Base-by-base conservation (phyloP, 1,139 yeast species). In the Taphrina wiesneri region DNA sequence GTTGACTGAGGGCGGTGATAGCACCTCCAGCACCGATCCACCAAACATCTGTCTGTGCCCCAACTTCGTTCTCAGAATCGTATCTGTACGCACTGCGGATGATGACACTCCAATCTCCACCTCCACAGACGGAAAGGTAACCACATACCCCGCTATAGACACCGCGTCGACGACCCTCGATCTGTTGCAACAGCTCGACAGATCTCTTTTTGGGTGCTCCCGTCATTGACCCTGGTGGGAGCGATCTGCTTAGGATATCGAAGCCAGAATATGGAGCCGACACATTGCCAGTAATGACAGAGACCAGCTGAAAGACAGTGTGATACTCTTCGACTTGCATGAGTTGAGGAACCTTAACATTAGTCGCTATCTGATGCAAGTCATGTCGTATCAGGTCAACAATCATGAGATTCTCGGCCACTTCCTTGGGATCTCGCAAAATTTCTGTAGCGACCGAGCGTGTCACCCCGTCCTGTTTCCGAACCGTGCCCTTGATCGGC, bases 201-300 rank as follows among this genome's bases (percentile, higher is more conserved):
- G 97, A 90, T 67, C 97, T 82, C 73, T 87, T 88, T 77, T 95
- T 95, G 0, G 99, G 99, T 0, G 99, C 99, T 2, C 99, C 99
- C 0, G 99, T 95, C 99, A 95, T 95, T 1, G 98, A 92, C 0
- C 99, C 99, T 0, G 99, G 97, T 1, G 99, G 99, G 43, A 95
- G 78, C 0, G 97, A 86, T 68, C 85, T 85, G 26, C 85, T 83
- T 21, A 93, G 80, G 4, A 92, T 80, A 74, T 93, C 98, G 49
- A 91, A 80, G 0, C 98, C 99, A 32, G 82, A 79, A 72, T 82
- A 86, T 72, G 13, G 76, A 70, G 19, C 73, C 1, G 53, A 30
- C 6, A 86, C 79, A 28, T 79, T 75, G 0, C 97, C 98, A 66
- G 81, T 83, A 39, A 95, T 90, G 2, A 90, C 97, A 62, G 96